Percentiles rank a stretch among this genome's conserved stretches.
phyloP scores from a whole-genome alignment of 129 eudicot genomes.

The Arctium lappa region DNA sequence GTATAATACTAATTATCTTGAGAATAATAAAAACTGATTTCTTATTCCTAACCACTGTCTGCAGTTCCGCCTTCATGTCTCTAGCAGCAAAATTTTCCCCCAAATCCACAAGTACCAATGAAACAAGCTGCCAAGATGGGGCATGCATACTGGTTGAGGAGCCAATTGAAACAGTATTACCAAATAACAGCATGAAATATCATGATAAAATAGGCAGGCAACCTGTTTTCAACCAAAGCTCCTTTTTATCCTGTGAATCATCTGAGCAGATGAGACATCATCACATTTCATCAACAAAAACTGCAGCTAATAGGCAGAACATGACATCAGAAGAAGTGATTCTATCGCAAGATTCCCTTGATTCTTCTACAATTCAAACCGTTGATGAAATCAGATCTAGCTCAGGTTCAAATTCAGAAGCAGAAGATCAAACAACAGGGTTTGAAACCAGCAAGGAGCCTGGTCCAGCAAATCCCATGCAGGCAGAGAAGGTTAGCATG shows the following conservation, averaged over 20 bases:
- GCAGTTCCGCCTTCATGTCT: constrained; percentile 93
- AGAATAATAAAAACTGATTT: not conserved
- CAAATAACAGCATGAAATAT: constrained; percentile 25
- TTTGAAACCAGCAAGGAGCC: constrained; percentile 18
- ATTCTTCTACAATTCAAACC: constrained; percentile 38
- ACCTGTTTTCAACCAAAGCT: constrained; percentile 31
- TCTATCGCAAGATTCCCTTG: constrained; percentile 47
- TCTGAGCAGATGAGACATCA: constrained; percentile 15
- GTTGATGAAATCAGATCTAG: constrained; percentile 47
- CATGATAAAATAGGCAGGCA: constrained; percentile 25
- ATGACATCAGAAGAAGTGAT: constrained; percentile 37
- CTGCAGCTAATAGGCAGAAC: constrained; percentile 14
- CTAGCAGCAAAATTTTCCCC: constrained; percentile 69
- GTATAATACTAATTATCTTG: not conserved
- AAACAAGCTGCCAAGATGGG: constrained; percentile 20
- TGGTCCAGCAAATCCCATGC: constrained; percentile 23
- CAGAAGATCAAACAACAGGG: constrained; percentile 42
- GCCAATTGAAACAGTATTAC: constrained; percentile 43
- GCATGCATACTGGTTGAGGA: constrained; percentile 34
- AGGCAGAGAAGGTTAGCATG: constrained; percentile 26
- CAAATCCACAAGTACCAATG: constrained; percentile 27
- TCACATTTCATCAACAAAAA: constrained; percentile 17
- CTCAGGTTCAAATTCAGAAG: constrained; percentile 56
- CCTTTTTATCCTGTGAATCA: constrained; percentile 24
- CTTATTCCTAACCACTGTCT: constrained; percentile 18